Conservation (phyloP, 2,329 filamentous ascomycete genomes). For the Colletotrichum sp. region DNA sequence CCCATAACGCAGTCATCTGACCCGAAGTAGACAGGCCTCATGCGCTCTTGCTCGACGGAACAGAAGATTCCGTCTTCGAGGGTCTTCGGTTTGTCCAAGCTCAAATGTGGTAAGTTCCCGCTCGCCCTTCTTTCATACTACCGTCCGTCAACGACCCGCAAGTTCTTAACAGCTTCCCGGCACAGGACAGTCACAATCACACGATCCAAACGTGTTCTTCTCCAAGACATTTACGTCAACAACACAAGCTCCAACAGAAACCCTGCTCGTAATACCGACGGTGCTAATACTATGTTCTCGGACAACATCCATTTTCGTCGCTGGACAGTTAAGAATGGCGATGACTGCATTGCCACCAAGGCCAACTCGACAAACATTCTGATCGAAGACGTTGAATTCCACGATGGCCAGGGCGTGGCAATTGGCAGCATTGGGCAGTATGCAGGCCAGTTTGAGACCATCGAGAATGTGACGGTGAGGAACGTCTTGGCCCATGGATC, state of each 20-base stretch:
- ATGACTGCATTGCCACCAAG: constrained; percentile 59
- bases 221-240: constrained; percentile 58
- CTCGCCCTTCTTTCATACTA: too few species aligned
- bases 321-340: constrained; percentile 55
- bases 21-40: background rate
- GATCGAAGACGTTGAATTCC: constrained; percentile 53
- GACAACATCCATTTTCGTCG: constrained; percentile 54
- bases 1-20: accelerated
- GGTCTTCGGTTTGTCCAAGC: constrained; percentile 56
- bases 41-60: background rate
- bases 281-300: constrained; percentile 55
- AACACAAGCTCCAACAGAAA: constrained; percentile 41
- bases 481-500: background rate
- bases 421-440: constrained; percentile 64
- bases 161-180: too few species aligned
- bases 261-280: constrained; percentile 42
- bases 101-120: constrained; percentile 67
- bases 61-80: constrained; percentile 35
- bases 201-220: constrained; percentile 46
- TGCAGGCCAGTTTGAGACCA: constrained; percentile 22
- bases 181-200: constrained; percentile 58
- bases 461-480: background rate
- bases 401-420: constrained; percentile 54
- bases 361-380: constrained; percentile 59
- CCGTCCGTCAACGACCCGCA: too few species aligned